Base-by-base conservation (phyloP, 2,329 filamentous ascomycete species). In the Aspergillus sp. region DNA sequence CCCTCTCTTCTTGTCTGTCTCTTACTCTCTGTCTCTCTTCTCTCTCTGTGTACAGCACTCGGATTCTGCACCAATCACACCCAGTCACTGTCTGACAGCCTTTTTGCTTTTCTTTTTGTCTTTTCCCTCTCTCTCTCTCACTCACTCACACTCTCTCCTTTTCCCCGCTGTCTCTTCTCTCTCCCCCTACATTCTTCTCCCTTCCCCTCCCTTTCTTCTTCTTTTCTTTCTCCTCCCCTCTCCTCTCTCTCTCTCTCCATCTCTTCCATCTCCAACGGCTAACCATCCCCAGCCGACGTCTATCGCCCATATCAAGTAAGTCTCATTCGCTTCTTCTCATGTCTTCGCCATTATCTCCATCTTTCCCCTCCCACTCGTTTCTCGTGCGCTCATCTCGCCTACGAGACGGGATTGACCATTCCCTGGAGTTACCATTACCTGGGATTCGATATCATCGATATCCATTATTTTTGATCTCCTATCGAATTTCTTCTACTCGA, bases 231-330 rank as follows among this genome's bases (percentile, higher is more conserved):
- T 49, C 36, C 32, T 8, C 47, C 40, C 41, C 50, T n/a, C 30
- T 49, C 50, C 40, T 22, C 52, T 45, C 48, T 41, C 49, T 26
- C 17, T 22, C 49, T 57, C 45, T 49, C 43, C 54, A 50, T 30
- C 22, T 22, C 22, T 22, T 22, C 22, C 22, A 22, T 30, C 43
- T 52, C 42, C 52, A 45, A 33, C 54, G 51, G 57, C 55, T 61
- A 59, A 61, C 58, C 50, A 55, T 53, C 57, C 57, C 46, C 63
- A 74, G 74, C 73, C 57, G 74, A 76, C 74, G 72, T 75, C 50
- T 76, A 76, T 68, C 74, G 74, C 56, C 74, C 74, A 58, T 66
- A 68, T 59, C 70, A 74, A 72, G 74, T 76, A 72, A 73, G 73
- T 75, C 42, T 42, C 33, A 40, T 47, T 53, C 40, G 16, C 40